Evolutionary conservation across 306 rosid species (phyloP).

Genomic region (Lathyrus aphaca): DNA sequence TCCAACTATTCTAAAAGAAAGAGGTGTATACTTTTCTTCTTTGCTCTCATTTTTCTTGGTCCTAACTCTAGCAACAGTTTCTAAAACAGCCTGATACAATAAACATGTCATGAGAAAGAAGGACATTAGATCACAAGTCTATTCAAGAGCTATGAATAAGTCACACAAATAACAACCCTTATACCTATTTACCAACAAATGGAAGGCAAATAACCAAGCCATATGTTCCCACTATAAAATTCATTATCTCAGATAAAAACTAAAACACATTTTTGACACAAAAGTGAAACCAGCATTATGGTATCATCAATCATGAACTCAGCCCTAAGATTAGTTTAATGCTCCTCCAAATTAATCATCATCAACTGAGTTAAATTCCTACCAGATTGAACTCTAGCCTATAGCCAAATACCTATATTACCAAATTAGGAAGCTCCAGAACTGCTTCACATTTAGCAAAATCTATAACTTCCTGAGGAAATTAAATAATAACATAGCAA

Average conservation of each 20-base stretch:
- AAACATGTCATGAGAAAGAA: conserved; percentile 34
- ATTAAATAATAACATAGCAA: conserved; percentile 29
- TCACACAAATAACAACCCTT: conserved; percentile 24
- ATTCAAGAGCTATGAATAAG: conserved; percentile 24
- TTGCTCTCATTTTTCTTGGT: conserved; percentile 89
- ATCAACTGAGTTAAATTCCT: conserved; percentile 26
- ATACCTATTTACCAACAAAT: background rate
- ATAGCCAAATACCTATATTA: conserved; percentile 24
- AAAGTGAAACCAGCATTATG: conserved; percentile 7
- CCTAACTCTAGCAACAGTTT: conserved; percentile 95
- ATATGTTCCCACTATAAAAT: background rate
- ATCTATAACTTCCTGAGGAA: conserved; percentile 33
- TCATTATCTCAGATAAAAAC: conserved; percentile 12
- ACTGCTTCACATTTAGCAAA: conserved; percentile 11
- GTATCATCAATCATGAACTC: conserved; percentile 5
- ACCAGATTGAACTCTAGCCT: conserved; percentile 11
- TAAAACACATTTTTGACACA: conserved; percentile 1
- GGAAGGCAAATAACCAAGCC: conserved; percentile 15
- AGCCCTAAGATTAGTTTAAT: conserved; percentile 22
- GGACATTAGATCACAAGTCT: conserved; percentile 25
- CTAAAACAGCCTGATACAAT: conserved; percentile 83
- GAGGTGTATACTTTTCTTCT: conserved; percentile 83
- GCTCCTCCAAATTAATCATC: conserved; percentile 29
- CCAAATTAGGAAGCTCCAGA: background rate
- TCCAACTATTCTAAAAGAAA: conserved; percentile 43